Base-by-base conservation (phyloP, 192 early-diverging fungal species). In the Podila clonocystis region DNA sequence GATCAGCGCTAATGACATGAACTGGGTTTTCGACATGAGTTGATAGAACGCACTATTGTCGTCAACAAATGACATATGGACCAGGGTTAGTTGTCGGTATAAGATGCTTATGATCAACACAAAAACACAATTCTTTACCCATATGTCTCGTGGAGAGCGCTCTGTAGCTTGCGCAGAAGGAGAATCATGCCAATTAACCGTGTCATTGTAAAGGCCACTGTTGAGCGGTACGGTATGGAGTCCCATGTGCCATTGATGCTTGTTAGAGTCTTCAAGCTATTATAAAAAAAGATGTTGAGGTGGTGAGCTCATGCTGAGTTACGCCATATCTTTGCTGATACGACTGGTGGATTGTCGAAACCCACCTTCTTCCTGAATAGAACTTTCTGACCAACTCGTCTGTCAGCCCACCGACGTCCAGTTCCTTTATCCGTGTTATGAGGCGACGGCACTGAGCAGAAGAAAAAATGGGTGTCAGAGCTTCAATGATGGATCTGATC, bases 1-100 rank as follows among this genome's bases (percentile, higher is more conserved):
- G 15, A 73, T 61, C 28, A 87, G 58, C 4, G 85, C 82, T 59
- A 87, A 82, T 5, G 84, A 26, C 84, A 87, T 87, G 68, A 87
- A 87, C 66, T 83, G 80, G 3, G 80, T 82, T 49, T 72, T 73
- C 11, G 72, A 73, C 57, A 85, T 60, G 48, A 87, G 70, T 9
- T 70, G 65, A 62, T 74, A 71, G 50, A 83, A 85, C 58, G 70
- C 60, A 11, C 84, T 85, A 65, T 41, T 36, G 8, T 19, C 17
- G 15, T 8, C n/a, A 45, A 45, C 15, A 45, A 3, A 15, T 45
- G 11, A 45, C 15, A 45, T 17, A 15, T 45, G 11, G 3, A 45
- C 41, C 9, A 45, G 13, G 41, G 41, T 45, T 45, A 45, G 41
- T 62, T 31, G 61, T 48, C 22, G 15, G 9, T 2, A 65, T 0